Conservation (phyloP, 2,329 filamentous ascomycete genomes). For the Botrytis hyacinthi region DNA sequence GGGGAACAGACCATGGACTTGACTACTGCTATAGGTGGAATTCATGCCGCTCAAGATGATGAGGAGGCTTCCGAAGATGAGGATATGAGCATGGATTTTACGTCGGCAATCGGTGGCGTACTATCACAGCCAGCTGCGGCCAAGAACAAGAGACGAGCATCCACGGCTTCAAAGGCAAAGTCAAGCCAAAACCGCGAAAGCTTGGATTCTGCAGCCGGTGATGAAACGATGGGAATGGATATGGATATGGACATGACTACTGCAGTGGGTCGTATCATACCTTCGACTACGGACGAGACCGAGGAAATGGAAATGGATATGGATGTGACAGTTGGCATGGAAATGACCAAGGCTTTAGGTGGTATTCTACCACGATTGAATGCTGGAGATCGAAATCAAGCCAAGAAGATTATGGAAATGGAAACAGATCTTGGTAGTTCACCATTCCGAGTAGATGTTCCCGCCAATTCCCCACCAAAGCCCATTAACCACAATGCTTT, state of each 20-base stretch:
- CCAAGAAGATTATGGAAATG: slow-evolving; percentile 58
- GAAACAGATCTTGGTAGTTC: slow-evolving; percentile 52
- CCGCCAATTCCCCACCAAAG: slow-evolving; percentile 43
- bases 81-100: slow-evolving; percentile 79
- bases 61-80: slow-evolving; percentile 49
- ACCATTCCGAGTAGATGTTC: slow-evolving; percentile 41
- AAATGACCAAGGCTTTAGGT: slow-evolving; percentile 60
- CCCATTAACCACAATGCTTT: slow-evolving; percentile 39
- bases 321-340: slow-evolving; percentile 53
- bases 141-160: slow-evolving; percentile 33
- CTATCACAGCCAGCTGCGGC: slow-evolving; percentile 42
- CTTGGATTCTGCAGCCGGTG: slow-evolving; percentile 30
- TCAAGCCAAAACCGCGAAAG: slow-evolving; percentile 40
- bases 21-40: slow-evolving; percentile 55
- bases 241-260: slow-evolving; percentile 41
- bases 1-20: slow-evolving; percentile 52
- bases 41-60: slow-evolving; percentile 41
- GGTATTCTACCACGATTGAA: slow-evolving; percentile 48
- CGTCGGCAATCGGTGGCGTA: slow-evolving; percentile 60
- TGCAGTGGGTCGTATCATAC: slow-evolving; percentile 47
- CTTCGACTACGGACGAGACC: slow-evolving; percentile 45
- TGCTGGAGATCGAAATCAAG: slow-evolving; percentile 46
- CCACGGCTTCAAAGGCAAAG: slow-evolving; percentile 24
- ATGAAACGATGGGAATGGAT: slow-evolving; percentile 37
- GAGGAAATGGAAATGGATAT: slow-evolving; percentile 40